A percentile compares a stretch with the other conserved stretches of the same genome.
Evolutionary conservation across 106 monocot genomes (phyloP).

Genomic region (Dioscorea alata): DNA sequence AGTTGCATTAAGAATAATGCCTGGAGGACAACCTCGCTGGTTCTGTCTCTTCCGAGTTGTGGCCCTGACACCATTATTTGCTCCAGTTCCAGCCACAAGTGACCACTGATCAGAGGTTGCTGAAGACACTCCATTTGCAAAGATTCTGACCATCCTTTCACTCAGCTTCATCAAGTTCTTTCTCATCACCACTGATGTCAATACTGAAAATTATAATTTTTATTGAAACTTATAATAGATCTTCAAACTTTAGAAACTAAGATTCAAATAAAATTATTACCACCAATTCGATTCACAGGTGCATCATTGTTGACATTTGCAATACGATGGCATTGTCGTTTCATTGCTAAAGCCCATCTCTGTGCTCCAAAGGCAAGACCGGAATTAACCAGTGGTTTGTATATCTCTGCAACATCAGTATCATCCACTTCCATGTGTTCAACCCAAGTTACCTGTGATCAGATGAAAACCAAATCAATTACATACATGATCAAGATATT

Average conservation of each 20-base stretch:
- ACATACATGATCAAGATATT: not conserved
- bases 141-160: slow-evolving; percentile 87
- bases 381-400: slow-evolving; percentile 71
- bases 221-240: not conserved
- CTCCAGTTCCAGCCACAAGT: slow-evolving; percentile 75
- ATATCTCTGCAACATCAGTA: slow-evolving; percentile 65
- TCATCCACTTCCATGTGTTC: slow-evolving; percentile 93
- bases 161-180: slow-evolving; percentile 91
- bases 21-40: slow-evolving; percentile 84
- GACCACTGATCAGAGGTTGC: slow-evolving; percentile 87
- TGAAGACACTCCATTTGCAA: slow-evolving; percentile 78
- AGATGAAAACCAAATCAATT: not conserved
- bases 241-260: not conserved
- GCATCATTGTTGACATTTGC: slow-evolving; percentile 72
- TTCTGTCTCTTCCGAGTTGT: slow-evolving; percentile 90
- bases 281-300: slow-evolving; percentile 51
- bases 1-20: slow-evolving; percentile 83
- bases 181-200: slow-evolving; percentile 61
- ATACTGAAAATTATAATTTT: slow-evolving; percentile 27
- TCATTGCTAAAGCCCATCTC: slow-evolving; percentile 69
- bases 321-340: slow-evolving; percentile 79
- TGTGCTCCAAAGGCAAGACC: slow-evolving; percentile 87
- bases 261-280: slow-evolving; percentile 13
- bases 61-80: slow-evolving; percentile 72
- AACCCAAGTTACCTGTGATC: slow-evolving; percentile 74